phyloP scores from a whole-genome alignment of 495 filamentous ascomycete genomes.

The Penicillium diatomitis region DNA sequence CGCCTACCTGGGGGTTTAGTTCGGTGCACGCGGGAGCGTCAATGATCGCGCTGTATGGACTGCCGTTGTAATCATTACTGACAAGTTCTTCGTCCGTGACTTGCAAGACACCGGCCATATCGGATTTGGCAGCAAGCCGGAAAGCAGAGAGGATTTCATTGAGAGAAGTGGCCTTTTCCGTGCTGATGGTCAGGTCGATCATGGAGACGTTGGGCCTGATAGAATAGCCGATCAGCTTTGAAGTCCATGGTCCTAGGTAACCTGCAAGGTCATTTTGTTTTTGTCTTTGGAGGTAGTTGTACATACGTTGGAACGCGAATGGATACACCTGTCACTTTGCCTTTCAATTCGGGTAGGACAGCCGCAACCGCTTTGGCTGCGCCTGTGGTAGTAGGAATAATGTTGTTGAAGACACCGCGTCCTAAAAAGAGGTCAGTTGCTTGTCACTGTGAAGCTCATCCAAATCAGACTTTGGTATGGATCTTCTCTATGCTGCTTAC shows the following conservation, averaged over 20 bases:
- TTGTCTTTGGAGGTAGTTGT: background rate
- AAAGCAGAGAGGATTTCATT: constrained; percentile 24
- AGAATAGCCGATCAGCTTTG: background rate
- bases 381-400: constrained; percentile 27
- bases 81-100: constrained; percentile 27
- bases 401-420: constrained; percentile 27
- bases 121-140: constrained; percentile 19
- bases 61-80: constrained; percentile 26
- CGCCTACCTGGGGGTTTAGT: constrained; percentile 21
- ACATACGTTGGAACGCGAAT: constrained; percentile 29
- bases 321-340: constrained; percentile 27
- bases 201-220: constrained; percentile 28
- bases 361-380: constrained; percentile 27
- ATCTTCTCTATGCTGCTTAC: constrained; percentile 4
- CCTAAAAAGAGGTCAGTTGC: constrained; percentile 6
- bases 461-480: no score
- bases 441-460: background rate
- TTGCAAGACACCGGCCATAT: constrained; percentile 20
- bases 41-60: constrained; percentile 22
- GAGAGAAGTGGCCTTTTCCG: constrained; percentile 22
- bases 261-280: background rate
- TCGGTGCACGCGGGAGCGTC: constrained; percentile 24
- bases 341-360: constrained; percentile 22
- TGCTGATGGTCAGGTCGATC: constrained; percentile 29
- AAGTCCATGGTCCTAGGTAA: no score